phyloP scores from a whole-genome alignment of 1,139 yeast species.

The Entelexis sorbosivorans region DNA sequence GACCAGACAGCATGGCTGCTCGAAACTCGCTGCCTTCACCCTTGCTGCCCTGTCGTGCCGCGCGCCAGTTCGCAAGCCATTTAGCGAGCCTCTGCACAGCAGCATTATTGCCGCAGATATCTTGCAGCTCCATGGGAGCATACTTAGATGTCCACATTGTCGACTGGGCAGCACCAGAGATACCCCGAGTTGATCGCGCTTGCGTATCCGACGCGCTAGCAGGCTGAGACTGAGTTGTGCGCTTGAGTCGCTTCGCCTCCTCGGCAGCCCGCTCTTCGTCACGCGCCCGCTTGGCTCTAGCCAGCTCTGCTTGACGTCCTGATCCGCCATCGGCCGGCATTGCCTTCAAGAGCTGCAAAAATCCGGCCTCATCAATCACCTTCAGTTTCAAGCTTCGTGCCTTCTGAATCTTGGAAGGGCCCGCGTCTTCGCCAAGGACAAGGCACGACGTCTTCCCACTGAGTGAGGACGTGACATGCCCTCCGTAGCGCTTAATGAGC shows the following conservation, averaged over 20 bases:
- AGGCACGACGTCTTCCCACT: constrained; percentile 80
- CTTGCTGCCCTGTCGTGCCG: constrained; percentile 46
- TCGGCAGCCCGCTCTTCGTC: constrained; percentile 30
- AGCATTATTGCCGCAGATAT: constrained; percentile 85
- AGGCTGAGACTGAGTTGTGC: not conserved
- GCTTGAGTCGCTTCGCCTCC: constrained; percentile 3
- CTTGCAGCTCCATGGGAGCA: constrained; percentile 67
- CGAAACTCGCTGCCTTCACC: constrained; percentile 50
- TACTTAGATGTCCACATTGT: constrained; percentile 81
- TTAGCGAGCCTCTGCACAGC: constrained; percentile 50
- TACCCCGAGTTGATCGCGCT: not conserved
- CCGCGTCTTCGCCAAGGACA: constrained; percentile 92
- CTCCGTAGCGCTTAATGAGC: constrained; percentile 78
- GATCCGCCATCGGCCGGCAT: constrained; percentile 94
- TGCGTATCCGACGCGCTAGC: not conserved
- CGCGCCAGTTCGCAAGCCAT: constrained; percentile 78
- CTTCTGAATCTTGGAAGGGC: constrained; percentile 83
- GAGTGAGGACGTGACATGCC: constrained; percentile 80
- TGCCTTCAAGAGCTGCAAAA: constrained; percentile 53
- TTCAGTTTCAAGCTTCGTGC: constrained; percentile 63
- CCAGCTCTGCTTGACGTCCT: constrained; percentile 64
- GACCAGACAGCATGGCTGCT: constrained; percentile 82
- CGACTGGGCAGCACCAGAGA: constrained; percentile 1
- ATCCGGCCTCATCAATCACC: constrained; percentile 81
- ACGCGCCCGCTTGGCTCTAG: constrained; percentile 60